Evolutionary conservation across 352 stramenopile species (phyloP), one percentile per base, ranked within the genome.

Genomic region (Globisporangium solare): DNA sequence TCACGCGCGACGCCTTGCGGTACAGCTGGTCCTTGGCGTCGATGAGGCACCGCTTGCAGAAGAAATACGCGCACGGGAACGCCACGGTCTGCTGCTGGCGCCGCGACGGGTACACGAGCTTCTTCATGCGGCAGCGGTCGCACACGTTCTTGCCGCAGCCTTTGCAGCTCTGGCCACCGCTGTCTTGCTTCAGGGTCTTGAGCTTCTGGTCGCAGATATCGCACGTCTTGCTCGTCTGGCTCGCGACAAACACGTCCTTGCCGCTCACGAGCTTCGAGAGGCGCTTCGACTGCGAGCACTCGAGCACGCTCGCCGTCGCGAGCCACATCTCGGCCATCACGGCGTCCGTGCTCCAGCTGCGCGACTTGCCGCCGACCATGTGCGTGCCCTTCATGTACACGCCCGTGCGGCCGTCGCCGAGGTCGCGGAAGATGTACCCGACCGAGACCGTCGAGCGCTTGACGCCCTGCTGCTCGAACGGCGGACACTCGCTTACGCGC

Each of bases 141-240:
- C 74, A 88, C 43, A 88, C 74, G 52, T 81, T 84, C 71, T 86
- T 86, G 57, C 77, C 68, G 27, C 77, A 88, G 51, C 76, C 79
- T 61, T 86, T 86, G 67, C 77, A 88, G 56, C 74, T 75, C 54
- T 86, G 70, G 22, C 69, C 69, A 12, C 57, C 62, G 27, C 27
- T 35, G 27, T 6, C 27, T 35, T 35, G 27, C 46, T 84, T 84
- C 18, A 74, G 48, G 48, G 68, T 54, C 54, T 74, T 82, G 32
- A 88, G 66, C 60, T 81, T 83, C 40, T 71, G 71, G 56, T 86
- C 69, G 47, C 75, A 88, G 55, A 84, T 80, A 52, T 86, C 75
- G 39, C 77, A 86, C 21, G 64, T 67, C 51, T 84, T 83, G 54
- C 63, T 72, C 75, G 65, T 73, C 57, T 74, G 54, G 14, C 54